These are phyloP conservation scores for Pseudogymnoascus sp. DNA, from an alignment of 2,329 filamentous ascomycete species.

Conservation along the genomic window DNA sequence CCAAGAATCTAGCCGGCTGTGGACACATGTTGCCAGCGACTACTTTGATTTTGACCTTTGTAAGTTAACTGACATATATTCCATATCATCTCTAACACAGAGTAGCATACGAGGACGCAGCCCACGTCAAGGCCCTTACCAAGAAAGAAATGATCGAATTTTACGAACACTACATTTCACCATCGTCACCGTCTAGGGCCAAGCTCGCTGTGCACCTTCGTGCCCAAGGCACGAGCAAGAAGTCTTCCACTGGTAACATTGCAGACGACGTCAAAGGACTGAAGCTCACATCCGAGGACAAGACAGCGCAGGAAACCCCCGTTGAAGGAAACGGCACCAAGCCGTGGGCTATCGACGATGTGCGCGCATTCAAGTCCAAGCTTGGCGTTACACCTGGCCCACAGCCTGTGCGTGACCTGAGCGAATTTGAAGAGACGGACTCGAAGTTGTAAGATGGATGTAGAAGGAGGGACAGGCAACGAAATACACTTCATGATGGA, in stretches of 20 bases:
- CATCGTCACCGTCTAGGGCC: conserved; percentile 62
- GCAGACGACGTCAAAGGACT: conserved; percentile 31
- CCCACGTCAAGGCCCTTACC: conserved; percentile 61
- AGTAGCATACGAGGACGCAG: conserved; percentile 53
- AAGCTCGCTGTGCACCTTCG: conserved; percentile 78
- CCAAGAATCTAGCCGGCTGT: conserved; percentile 74
- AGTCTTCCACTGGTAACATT: conserved; percentile 29
- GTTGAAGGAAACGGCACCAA: conserved; percentile 38
- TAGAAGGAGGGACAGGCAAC: background rate
- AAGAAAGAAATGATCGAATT: conserved; percentile 76
- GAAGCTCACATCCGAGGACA: conserved; percentile 25
- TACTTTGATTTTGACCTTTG: conserved; percentile 84
- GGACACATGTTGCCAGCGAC: conserved; percentile 76
- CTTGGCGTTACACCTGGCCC: conserved; percentile 66
- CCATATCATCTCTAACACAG: background rate
- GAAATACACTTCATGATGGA: conserved; percentile 3
- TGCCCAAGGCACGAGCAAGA: conserved; percentile 54
- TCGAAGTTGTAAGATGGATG: conserved; percentile 60
- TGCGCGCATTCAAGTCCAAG: conserved; percentile 70
- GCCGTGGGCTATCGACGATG: conserved; percentile 62
- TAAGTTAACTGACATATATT: conserved; percentile 34
- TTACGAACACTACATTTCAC: conserved; percentile 66
- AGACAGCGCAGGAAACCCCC: conserved; percentile 16
- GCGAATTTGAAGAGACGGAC: conserved; percentile 77
- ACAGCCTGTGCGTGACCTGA: conserved; percentile 63